Evolutionary conservation across 2,329 filamentous ascomycete genomes (phyloP), one percentile per base, ranked within the genome.

Genomic region (Penicillium sp.): DNA sequence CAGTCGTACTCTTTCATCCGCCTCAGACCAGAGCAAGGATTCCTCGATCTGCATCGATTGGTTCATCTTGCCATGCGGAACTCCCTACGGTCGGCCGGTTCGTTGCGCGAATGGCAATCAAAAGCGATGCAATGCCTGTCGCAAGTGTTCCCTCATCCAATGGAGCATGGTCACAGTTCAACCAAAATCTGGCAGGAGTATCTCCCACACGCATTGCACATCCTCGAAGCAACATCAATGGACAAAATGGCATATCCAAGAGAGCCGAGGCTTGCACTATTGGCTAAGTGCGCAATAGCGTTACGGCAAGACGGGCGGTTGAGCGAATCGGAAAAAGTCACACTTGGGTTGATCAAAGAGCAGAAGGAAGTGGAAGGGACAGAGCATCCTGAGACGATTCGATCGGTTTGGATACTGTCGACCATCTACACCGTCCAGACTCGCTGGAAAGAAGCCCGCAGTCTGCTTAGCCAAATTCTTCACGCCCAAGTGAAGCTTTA

Each of bases 11-110:
- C 63, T 0, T 68, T 71, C 39, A 47, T 68, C 14, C 63, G 33
- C 6, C 6, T 5, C 11, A 6, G 5, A 52, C 64, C 4, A 11
- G 11, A 7, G 39, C 19, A 16, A 43, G 56, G 27, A 18, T 43
- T 9, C 10, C 22, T 70, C 1, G 65, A 63, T 52, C 59, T 75
- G 52, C 73, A 75, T 55, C 62, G 71, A 24, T 60, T 76, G 6
- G 69, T 75, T 0, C 69, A 71, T 44, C 61, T 75, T 3, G 66
- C 70, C 1, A 73, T 58, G 0, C 46, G 64, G 11, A 71, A 69
- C 9, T 74, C 69, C 71, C 36, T 74, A 0, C 60, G 60, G 13
- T 63, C 54, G 5, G 6, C 11, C 1, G 18, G 47, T 3, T 16
- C 13, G 3, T 36, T 58, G 0, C 27, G 58, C 43, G 11, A 35